phyloP scores from a whole-genome alignment of 371 early-diverging fungal species.

The Choanephora cucurbitarum region DNA sequence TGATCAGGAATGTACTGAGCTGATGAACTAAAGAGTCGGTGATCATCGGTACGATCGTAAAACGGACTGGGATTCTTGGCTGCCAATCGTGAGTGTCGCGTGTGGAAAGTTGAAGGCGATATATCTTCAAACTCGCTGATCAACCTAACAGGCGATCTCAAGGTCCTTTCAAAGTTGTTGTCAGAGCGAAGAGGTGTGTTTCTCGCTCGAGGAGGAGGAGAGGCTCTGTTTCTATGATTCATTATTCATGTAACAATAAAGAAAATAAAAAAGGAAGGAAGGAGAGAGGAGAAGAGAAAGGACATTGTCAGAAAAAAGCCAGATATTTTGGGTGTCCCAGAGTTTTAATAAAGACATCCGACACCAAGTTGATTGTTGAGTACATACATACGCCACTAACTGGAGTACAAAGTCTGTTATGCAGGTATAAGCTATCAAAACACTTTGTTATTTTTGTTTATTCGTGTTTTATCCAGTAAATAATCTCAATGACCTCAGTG shows the following conservation, averaged over 20 bases:
- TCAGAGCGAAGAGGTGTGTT: conserved; percentile 5
- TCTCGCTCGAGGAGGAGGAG: conserved; percentile 1
- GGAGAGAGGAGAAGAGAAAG: background rate
- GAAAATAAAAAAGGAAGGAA: conserved; percentile 23
- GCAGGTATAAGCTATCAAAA: no score
- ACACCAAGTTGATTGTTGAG: no score
- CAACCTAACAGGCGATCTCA: conserved; percentile 1
- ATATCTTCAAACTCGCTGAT: conserved; percentile 7
- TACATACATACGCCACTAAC: no score
- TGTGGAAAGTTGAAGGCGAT: conserved; percentile 8
- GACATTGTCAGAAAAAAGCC: background rate
- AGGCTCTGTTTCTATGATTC: conserved; percentile 8
- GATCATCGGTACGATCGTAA: conserved; percentile 13
- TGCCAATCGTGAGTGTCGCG: background rate
- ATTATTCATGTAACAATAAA: no score
- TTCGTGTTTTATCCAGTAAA: no score
- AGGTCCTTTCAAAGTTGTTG: background rate
- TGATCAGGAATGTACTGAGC: conserved; percentile 3
- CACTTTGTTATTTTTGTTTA: no score
- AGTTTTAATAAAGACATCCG: no score
- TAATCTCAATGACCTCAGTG: no score
- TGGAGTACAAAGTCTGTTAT: no score
- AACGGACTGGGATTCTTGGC: conserved; percentile 6
- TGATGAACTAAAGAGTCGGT: conserved; percentile 1
- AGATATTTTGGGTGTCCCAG: no score